phyloP scores from a whole-genome alignment of 305 asterid species.

The Fraxinus albicans region DNA sequence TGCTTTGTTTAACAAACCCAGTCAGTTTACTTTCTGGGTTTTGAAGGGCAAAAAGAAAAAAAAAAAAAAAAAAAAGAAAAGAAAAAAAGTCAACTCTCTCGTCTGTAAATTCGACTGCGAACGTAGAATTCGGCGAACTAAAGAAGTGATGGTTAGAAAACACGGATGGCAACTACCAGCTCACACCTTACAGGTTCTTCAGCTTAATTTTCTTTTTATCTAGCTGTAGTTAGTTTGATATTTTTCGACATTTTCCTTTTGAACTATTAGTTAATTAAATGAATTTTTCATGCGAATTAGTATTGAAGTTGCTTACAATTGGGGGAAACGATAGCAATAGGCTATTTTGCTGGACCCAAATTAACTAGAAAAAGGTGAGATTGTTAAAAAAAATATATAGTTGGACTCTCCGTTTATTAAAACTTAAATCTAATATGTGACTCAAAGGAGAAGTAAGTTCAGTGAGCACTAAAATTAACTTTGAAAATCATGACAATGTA shows the following conservation, averaged over 20 bases:
- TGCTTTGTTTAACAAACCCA: neutral
- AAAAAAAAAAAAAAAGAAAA: neutral
- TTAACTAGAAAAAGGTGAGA: neutral
- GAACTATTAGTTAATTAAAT: constrained; percentile 1
- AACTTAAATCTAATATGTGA: neutral
- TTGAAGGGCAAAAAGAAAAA: constrained; percentile 9
- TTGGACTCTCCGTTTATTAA: neutral
- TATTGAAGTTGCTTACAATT: neutral
- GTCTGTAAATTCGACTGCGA: neutral
- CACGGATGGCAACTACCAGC: constrained; percentile 99
- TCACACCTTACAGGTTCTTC: constrained; percentile 88
- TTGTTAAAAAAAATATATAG: neutral
- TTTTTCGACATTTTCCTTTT: neutral
- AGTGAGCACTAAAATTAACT: neutral
- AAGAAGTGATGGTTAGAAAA: constrained; percentile 82
- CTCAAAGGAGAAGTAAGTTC: neutral
- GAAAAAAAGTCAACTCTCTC: neutral
- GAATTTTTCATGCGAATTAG: constrained; percentile 21
- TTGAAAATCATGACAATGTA: neutral
- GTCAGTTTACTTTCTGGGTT: constrained; percentile 32
- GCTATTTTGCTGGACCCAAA: neutral
- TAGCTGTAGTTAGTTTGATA: neutral
- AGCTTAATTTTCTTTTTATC: constrained; percentile 1
- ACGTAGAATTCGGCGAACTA: constrained; percentile 9
- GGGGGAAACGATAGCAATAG: neutral